Evolutionary conservation across 352 stramenopile species (phyloP).

Genomic region (Phytophthora aleatoria): DNA sequence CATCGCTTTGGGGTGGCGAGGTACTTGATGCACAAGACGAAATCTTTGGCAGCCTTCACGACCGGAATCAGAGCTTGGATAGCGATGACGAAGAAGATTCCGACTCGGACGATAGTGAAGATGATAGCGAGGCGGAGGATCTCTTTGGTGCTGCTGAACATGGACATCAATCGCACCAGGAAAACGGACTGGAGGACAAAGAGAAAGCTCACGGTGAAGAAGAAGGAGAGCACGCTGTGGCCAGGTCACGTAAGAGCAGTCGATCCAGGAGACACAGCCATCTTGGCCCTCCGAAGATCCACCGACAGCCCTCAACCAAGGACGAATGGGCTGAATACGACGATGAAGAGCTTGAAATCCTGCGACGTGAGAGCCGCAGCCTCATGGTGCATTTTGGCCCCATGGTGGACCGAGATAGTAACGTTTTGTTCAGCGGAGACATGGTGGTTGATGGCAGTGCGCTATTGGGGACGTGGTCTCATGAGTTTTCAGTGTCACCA

Average conservation of each 20-base stretch:
- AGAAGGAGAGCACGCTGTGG: slow-evolving; percentile 10
- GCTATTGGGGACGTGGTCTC: slow-evolving; percentile 73
- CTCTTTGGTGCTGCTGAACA: slow-evolving; percentile 33
- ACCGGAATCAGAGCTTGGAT: slow-evolving; percentile 41
- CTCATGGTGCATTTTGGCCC: slow-evolving; percentile 69
- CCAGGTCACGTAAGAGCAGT: slow-evolving; percentile 23
- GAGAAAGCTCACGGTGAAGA: slow-evolving; percentile 6
- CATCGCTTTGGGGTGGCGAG: slow-evolving; percentile 73
- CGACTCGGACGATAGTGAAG: slow-evolving; percentile 49
- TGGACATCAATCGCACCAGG: slow-evolving; percentile 1
- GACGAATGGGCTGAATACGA: slow-evolving; percentile 72
- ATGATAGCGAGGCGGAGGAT: slow-evolving; percentile 39
- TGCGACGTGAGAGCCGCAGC: slow-evolving; percentile 65
- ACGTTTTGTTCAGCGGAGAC: slow-evolving; percentile 61
- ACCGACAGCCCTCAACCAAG: slow-evolving; percentile 43
- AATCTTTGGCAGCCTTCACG: slow-evolving; percentile 50
- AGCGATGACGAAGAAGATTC: slow-evolving; percentile 60
- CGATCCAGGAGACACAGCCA: slow-evolving; percentile 20
- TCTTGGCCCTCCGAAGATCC: slow-evolving; percentile 7
- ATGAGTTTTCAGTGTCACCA: slow-evolving; percentile 52
- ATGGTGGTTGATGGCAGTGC: slow-evolving; percentile 59
- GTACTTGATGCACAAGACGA: slow-evolving; percentile 68
- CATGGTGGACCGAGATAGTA: slow-evolving; percentile 71
- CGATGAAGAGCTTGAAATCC: slow-evolving; percentile 63
- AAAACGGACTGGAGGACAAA: slow-evolving; percentile 11